A percentile compares a stretch with the other conserved stretches of the same genome.
Conservation (phyloP, 306 rosid species). For the Quercus mongolica region DNA sequence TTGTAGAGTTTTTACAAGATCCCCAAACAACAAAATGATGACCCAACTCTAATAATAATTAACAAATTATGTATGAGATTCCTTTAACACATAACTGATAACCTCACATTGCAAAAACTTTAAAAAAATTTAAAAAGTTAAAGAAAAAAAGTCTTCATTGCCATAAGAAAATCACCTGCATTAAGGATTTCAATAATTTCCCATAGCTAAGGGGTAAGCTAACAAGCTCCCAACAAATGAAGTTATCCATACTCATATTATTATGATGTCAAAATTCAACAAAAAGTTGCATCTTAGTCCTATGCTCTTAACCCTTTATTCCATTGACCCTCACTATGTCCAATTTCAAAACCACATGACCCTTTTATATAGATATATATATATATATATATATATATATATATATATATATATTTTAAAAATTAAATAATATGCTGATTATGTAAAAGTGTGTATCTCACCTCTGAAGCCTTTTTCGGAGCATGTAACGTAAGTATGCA, state of each 20-base stretch:
- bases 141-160: background rate
- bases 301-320: background rate
- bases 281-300: background rate
- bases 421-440: too few relatives aligned
- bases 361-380: too few relatives aligned
- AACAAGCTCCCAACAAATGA: background rate
- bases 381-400: too few relatives aligned
- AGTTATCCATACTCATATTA: background rate
- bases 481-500: slow-evolving; percentile 91
- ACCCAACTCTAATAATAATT: background rate
- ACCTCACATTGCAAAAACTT: background rate
- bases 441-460: slow-evolving; percentile 28
- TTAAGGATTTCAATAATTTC: background rate
- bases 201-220: background rate
- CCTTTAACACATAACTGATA: background rate
- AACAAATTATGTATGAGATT: background rate
- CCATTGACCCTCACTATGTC: background rate
- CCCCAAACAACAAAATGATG: background rate
- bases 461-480: slow-evolving; percentile 70
- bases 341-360: background rate
- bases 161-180: background rate
- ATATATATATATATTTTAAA: too few relatives aligned
- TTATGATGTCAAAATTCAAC: background rate
- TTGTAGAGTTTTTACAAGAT: background rate
- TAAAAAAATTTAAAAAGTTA: background rate